Evolutionary conservation across 2,329 filamentous ascomycete genomes (phyloP).

Genomic region (Teratosphaeria nubilosa): DNA sequence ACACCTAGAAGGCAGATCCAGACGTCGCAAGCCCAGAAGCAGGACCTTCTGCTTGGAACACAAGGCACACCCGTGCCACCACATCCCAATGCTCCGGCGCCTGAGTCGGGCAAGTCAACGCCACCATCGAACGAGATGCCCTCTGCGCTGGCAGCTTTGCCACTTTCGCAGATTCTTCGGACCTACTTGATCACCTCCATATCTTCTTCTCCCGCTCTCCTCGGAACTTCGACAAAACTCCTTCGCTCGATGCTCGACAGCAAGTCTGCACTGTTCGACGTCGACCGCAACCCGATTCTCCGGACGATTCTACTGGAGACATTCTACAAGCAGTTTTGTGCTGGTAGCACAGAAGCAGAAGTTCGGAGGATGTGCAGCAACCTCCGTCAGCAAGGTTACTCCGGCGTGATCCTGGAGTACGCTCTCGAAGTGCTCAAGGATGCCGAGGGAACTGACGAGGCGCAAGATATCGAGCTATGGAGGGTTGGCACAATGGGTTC

Average conservation of each 20-base stretch:
- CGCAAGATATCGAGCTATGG: conserved; percentile 61
- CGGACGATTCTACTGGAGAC: conserved; percentile 64
- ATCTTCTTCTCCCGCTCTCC: conserved; percentile 59
- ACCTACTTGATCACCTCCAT: conserved; percentile 60
- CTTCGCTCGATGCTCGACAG: conserved; percentile 63
- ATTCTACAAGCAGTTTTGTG: conserved; percentile 87
- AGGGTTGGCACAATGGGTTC: conserved; percentile 63
- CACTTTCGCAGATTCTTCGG: conserved; percentile 55
- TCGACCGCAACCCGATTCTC: conserved; percentile 65
- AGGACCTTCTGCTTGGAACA: not conserved
- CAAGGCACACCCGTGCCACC: not conserved
- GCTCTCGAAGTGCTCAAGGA: conserved; percentile 63
- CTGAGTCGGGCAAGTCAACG: not conserved
- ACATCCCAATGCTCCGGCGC: not conserved
- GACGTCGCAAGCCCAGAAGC: not conserved
- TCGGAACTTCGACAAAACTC: conserved; percentile 57
- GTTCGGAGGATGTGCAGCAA: conserved; percentile 54
- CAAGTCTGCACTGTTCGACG: conserved; percentile 54
- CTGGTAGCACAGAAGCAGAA: conserved; percentile 62
- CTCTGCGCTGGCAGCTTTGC: conserved; percentile 51
- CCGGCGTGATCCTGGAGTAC: conserved; percentile 75
- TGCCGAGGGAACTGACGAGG: conserved; percentile 41
- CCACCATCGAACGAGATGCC: not conserved
- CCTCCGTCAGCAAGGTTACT: conserved; percentile 66
- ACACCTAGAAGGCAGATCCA: not conserved